Evolutionary conservation across 2,329 filamentous ascomycete species (phyloP).

Genomic region (Verticillium nonalfalfae): DNA sequence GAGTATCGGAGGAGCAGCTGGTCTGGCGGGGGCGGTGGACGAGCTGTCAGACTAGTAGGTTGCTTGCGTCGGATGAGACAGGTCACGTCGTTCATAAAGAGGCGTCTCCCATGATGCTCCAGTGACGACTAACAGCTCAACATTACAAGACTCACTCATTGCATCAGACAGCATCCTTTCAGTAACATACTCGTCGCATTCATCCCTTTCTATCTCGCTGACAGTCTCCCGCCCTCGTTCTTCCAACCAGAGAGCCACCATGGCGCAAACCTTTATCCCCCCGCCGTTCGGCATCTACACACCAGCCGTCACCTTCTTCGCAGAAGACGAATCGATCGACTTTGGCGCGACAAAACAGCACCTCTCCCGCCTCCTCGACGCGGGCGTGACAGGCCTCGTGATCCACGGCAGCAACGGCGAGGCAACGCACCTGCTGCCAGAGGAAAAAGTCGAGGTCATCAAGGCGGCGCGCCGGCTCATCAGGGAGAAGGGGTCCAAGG

Average conservation of each 20-base stretch:
- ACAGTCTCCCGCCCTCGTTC: not conserved
- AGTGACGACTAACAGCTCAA: not conserved
- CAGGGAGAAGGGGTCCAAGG: not conserved
- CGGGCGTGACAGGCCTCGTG: constrained; percentile 61
- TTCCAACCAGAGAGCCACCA: not conserved
- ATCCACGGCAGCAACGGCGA: constrained; percentile 70
- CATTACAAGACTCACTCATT: not conserved
- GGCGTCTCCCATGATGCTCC: not conserved
- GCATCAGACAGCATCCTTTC: not conserved
- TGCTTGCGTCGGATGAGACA: too few species aligned
- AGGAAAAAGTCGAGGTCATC: constrained; percentile 1
- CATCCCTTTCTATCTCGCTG: not conserved
- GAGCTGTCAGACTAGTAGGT: not conserved
- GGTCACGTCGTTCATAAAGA: not conserved
- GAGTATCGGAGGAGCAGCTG: not conserved
- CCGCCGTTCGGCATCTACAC: constrained; percentile 45
- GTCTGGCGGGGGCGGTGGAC: not conserved
- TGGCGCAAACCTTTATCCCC: not conserved
- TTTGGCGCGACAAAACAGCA: constrained; percentile 41
- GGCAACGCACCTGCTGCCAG: constrained; percentile 52
- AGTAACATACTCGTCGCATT: too few species aligned
- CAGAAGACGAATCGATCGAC: constrained; percentile 47
- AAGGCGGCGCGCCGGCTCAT: not conserved
- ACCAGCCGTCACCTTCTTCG: constrained; percentile 58
- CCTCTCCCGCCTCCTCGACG: constrained; percentile 52